These are phyloP conservation scores for Blastobotrys arbuscula DNA, from an alignment of 1,139 yeast species.

Conservation along the genomic window DNA sequence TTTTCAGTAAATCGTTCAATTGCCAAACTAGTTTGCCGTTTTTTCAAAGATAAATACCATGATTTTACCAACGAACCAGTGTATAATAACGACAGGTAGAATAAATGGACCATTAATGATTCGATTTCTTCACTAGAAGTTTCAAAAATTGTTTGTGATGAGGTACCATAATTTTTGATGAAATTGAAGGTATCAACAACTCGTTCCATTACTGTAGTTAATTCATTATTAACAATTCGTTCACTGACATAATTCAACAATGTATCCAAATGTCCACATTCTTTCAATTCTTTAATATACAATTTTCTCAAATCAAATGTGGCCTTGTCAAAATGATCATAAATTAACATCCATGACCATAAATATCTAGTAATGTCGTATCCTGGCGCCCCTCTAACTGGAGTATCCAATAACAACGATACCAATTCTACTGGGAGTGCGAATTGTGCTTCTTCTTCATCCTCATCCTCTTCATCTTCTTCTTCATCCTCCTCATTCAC, in stretches of 20 bases:
- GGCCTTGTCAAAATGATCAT: conserved; percentile 59
- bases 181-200: not conserved
- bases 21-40: conserved; percentile 49
- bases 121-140: conserved; percentile 31
- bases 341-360: conserved; percentile 66
- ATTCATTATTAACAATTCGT: conserved; percentile 13
- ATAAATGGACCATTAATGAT: conserved; percentile 43
- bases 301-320: conserved; percentile 57
- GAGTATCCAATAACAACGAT: conserved; percentile 26
- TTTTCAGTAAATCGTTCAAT: conserved; percentile 60
- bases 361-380: conserved; percentile 38
- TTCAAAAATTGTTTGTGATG: conserved; percentile 10
- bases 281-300: conserved; percentile 54
- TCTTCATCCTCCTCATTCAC: not conserved
- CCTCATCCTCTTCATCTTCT: conserved; percentile 23
- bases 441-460: conserved; percentile 16
- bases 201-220: conserved; percentile 6
- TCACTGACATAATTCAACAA: conserved; percentile 27
- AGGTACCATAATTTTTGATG: conserved; percentile 12
- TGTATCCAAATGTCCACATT: conserved; percentile 41
- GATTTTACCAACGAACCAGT: conserved; percentile 63
- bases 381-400: conserved; percentile 20
- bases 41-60: conserved; percentile 65
- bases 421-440: conserved; percentile 30
- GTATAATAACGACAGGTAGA: conserved; percentile 50